Evolutionary conservation across 1,284 basidiomycete genomes (phyloP).

Genomic region (Fomitopsis schrenkii): DNA sequence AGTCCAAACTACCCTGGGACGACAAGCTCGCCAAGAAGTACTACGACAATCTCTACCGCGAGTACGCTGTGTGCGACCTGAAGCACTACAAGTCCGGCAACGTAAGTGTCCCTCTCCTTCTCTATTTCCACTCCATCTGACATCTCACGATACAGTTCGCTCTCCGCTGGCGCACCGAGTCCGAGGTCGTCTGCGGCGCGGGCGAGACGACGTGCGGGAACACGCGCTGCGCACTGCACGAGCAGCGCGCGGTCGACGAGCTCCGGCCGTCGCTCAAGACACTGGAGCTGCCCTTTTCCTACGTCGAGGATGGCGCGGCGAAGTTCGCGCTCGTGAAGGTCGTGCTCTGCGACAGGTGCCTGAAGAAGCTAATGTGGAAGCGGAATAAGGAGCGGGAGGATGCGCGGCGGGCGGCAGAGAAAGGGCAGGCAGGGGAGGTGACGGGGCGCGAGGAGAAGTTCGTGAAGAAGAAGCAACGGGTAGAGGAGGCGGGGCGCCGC

Average conservation of each 20-base stretch:
- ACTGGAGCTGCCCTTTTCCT: conserved; percentile 86
- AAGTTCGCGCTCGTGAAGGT: conserved; percentile 88
- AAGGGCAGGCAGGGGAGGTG: neutral
- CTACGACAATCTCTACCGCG: conserved; percentile 82
- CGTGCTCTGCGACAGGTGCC: conserved; percentile 74
- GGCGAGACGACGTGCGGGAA: conserved; percentile 88
- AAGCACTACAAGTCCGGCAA: conserved; percentile 94
- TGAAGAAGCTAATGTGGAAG: conserved; percentile 85
- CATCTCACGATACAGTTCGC: conserved; percentile 54
- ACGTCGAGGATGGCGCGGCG: conserved; percentile 69
- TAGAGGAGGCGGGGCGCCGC: neutral
- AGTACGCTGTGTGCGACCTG: conserved; percentile 88
- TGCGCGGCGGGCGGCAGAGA: neutral
- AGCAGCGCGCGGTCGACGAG: conserved; percentile 26
- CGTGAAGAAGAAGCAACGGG: neutral
- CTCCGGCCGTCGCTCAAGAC: conserved; percentile 44
- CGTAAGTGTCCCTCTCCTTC: conserved; percentile 34
- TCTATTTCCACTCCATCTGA: neutral
- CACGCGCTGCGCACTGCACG: conserved; percentile 74
- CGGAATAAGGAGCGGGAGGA: conserved; percentile 59
- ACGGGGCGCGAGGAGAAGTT: neutral
- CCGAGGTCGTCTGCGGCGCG: conserved; percentile 79
- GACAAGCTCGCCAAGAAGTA: conserved; percentile 84
- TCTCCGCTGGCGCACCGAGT: conserved; percentile 87
- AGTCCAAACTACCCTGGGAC: conserved; percentile 57